Evolutionary conservation across 352 stramenopile genomes (phyloP).

Genomic region (Globisporangium abappressorium): DNA sequence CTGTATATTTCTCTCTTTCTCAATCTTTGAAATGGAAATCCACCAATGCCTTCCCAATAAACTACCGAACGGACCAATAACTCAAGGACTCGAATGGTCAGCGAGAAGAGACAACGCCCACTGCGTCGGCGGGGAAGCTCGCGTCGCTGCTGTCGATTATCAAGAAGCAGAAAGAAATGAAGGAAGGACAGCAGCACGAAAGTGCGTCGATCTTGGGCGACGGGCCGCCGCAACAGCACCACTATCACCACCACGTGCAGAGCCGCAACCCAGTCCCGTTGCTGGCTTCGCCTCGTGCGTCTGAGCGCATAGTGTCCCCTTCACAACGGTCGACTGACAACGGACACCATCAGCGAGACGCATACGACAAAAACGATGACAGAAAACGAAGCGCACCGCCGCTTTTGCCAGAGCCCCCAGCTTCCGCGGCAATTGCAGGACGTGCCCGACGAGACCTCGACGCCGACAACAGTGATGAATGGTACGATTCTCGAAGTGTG

Average conservation of each 20-base stretch:
- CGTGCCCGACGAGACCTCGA: constrained; percentile 27
- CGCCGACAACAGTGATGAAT: constrained; percentile 20
- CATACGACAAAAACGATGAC: constrained; percentile 11
- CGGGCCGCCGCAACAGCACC: not conserved
- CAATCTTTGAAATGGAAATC: not conserved
- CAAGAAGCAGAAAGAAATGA: constrained; percentile 77
- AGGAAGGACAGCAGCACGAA: constrained; percentile 22
- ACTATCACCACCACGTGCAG: not conserved
- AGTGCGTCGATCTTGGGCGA: constrained; percentile 10
- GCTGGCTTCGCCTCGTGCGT: constrained; percentile 1
- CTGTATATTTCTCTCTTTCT: constrained; percentile 6
- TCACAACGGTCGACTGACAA: not conserved
- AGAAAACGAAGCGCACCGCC: constrained; percentile 5
- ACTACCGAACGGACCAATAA: not conserved
- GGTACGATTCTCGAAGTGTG: constrained; percentile 35
- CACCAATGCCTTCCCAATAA: not conserved
- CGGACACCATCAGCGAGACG: not conserved
- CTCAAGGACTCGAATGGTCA: constrained; percentile 20
- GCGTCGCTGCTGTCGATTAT: constrained; percentile 79
- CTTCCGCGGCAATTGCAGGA: constrained; percentile 13
- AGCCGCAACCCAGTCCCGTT: constrained; percentile 2
- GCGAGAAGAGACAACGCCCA: constrained; percentile 30
- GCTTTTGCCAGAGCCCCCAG: constrained; percentile 12
- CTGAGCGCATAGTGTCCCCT: constrained; percentile 8
- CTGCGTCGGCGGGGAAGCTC: constrained; percentile 49